phyloP scores from a whole-genome alignment of 148 eudicot species.

The Chenopodium album region DNA sequence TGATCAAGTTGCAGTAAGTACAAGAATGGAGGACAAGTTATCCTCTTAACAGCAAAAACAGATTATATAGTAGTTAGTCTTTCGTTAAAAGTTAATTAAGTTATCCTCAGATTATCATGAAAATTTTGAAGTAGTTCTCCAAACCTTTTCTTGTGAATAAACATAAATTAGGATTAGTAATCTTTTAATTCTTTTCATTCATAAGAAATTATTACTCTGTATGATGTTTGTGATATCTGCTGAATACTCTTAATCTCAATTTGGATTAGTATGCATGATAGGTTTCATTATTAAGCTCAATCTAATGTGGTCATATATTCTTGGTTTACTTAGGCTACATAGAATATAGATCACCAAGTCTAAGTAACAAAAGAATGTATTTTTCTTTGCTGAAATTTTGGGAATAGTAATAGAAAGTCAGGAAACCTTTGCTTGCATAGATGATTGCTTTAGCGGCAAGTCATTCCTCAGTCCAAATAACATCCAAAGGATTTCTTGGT shows the following conservation, averaged over 20 bases:
- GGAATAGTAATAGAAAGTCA: background rate
- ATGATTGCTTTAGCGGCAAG: conserved; percentile 48
- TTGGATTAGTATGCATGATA: background rate
- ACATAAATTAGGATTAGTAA: too few relatives aligned
- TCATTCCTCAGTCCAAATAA: conserved; percentile 46
- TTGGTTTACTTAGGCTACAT: background rate
- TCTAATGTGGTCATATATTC: background rate
- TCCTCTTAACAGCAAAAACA: too few relatives aligned
- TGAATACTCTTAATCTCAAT: background rate
- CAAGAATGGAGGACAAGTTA: too few relatives aligned
- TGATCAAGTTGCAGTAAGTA: too few relatives aligned
- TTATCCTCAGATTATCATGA: too few relatives aligned
- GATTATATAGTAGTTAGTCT: too few relatives aligned
- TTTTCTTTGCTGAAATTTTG: background rate
- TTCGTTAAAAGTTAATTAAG: too few relatives aligned
- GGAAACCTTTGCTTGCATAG: conserved; percentile 42
- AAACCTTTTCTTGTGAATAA: background rate
- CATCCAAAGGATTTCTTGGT: conserved; percentile 49
- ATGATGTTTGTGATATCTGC: background rate
- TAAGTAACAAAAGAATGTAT: background rate
- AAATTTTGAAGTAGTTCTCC: background rate
- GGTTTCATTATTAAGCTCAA: background rate
- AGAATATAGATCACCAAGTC: background rate
- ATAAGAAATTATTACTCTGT: background rate
- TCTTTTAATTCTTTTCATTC: background rate